Evolutionary conservation across 306 rosid genomes (phyloP).

Genomic region (Herpetospermum pedunculosum): DNA sequence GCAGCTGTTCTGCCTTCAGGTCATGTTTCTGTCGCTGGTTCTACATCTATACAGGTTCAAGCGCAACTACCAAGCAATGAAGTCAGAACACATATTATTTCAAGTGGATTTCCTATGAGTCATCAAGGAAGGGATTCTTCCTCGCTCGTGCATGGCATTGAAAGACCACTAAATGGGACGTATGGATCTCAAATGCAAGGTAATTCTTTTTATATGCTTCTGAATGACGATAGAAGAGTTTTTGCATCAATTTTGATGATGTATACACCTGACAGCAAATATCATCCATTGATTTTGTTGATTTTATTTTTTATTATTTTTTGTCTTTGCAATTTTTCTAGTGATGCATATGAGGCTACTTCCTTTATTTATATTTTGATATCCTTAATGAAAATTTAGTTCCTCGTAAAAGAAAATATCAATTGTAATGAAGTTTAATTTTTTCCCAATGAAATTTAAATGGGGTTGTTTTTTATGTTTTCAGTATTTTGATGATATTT

Average conservation of each 20-base stretch:
- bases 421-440: background rate
- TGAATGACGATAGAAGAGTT: background rate
- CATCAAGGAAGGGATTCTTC: slow-evolving; percentile 71
- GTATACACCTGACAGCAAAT: background rate
- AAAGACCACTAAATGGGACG: slow-evolving; percentile 51
- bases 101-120: slow-evolving; percentile 47
- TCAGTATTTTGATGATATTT: background rate
- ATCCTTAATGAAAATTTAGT: too few relatives aligned
- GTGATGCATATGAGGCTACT: background rate
- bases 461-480: background rate
- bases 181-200: slow-evolving; percentile 62
- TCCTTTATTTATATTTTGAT: background rate
- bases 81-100: slow-evolving; percentile 34
- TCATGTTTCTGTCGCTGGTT: slow-evolving; percentile 38
- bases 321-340: background rate
- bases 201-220: slow-evolving; percentile 11
- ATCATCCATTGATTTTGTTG: background rate
- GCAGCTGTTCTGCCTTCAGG: slow-evolving; percentile 35
- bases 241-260: background rate
- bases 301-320: background rate
- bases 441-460: background rate
- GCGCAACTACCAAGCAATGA: slow-evolving; percentile 31
- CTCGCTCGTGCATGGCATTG: slow-evolving; percentile 41
- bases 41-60: slow-evolving; percentile 43
- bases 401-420: background rate